phyloP scores from a whole-genome alignment of 2,329 filamentous ascomycete genomes.

The Graphilbum fragrans region DNA sequence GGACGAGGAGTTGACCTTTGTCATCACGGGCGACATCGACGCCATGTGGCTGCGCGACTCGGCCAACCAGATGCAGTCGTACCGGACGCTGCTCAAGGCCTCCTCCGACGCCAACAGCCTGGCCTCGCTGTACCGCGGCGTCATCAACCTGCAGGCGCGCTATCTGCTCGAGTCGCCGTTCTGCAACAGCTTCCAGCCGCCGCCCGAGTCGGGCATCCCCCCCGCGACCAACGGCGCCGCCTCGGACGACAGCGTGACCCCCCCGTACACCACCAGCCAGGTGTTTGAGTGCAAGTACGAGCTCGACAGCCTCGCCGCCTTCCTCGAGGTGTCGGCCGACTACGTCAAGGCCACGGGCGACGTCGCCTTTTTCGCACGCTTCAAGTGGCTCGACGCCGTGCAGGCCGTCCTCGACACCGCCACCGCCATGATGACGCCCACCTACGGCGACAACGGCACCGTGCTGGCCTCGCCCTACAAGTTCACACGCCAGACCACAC shows the following conservation, averaged over 20 bases:
- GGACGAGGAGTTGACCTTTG: slow-evolving; percentile 48
- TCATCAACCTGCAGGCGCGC: slow-evolving; percentile 64
- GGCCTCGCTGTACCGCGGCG: slow-evolving; percentile 58
- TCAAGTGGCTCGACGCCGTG: slow-evolving; percentile 62
- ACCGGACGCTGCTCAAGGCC: slow-evolving; percentile 49
- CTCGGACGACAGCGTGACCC: slow-evolving; percentile 48
- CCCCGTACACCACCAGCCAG: slow-evolving; percentile 51
- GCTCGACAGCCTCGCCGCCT: slow-evolving; percentile 79
- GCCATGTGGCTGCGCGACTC: slow-evolving; percentile 23
- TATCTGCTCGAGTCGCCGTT: slow-evolving; percentile 62
- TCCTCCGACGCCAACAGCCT: slow-evolving; percentile 41
- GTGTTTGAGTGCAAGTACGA: slow-evolving; percentile 98
- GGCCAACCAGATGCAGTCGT: slow-evolving; percentile 62
- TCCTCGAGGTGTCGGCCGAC: slow-evolving; percentile 68
- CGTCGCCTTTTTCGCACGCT: slow-evolving; percentile 57
- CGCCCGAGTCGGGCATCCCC: slow-evolving; percentile 55
- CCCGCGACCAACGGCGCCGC: slow-evolving; percentile 44
- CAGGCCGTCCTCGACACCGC: slow-evolving; percentile 58
- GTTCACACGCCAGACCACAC: slow-evolving; percentile 61
- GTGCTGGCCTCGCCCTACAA: slow-evolving; percentile 54
- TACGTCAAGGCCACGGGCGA: slow-evolving; percentile 68
- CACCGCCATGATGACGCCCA: slow-evolving; percentile 58
- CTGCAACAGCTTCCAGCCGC: slow-evolving; percentile 92
- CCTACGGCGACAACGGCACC: slow-evolving; percentile 50
- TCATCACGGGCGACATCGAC: slow-evolving; percentile 26